Percentiles rank a stretch among this genome's conserved stretches.
These are phyloP conservation scores for Phialemonium atrogriseum DNA, from an alignment of 2,329 filamentous ascomycete genomes.

Conservation along the genomic window DNA sequence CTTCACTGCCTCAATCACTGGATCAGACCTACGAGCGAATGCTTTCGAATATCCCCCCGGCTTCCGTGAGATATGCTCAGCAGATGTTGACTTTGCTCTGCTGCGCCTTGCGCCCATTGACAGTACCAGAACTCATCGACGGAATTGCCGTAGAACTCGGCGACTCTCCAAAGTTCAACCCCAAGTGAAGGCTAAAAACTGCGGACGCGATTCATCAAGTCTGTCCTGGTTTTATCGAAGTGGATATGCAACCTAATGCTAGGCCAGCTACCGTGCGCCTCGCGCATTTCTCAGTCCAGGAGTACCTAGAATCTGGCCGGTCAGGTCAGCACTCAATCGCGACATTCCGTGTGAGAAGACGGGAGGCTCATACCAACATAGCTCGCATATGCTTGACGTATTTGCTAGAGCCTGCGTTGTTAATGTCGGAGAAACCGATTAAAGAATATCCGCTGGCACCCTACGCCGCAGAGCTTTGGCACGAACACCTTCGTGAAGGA, in stretches of 20 bases:
- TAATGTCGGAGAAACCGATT: not conserved
- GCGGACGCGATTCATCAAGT: slow-evolving; percentile 7
- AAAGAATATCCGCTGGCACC: not conserved
- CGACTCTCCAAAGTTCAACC: slow-evolving; percentile 8
- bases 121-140: slow-evolving; percentile 8
- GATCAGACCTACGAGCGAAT: slow-evolving; percentile 27
- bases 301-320: slow-evolving; percentile 9
- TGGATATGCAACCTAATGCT: not conserved
- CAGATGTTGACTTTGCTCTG: slow-evolving; percentile 8
- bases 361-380: slow-evolving; percentile 7
- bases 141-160: slow-evolving; percentile 10
- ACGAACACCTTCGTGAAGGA: not conserved
- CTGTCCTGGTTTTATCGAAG: slow-evolving; percentile 9
- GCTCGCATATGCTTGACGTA: slow-evolving; percentile 9
- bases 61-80: slow-evolving; percentile 7
- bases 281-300: slow-evolving; percentile 10
- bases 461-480: not conserved
- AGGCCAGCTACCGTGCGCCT: slow-evolving; percentile 6
- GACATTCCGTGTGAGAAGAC: slow-evolving; percentile 3
- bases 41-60: slow-evolving; percentile 11
- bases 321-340: slow-evolving; percentile 1
- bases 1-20: slow-evolving; percentile 21
- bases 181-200: slow-evolving; percentile 5
- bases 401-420: slow-evolving; percentile 4
- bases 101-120: slow-evolving; percentile 6